These are phyloP conservation scores for Emmonsiellopsis sp. DNA, from an alignment of 2,329 filamentous ascomycete species.

Conservation along the genomic window DNA sequence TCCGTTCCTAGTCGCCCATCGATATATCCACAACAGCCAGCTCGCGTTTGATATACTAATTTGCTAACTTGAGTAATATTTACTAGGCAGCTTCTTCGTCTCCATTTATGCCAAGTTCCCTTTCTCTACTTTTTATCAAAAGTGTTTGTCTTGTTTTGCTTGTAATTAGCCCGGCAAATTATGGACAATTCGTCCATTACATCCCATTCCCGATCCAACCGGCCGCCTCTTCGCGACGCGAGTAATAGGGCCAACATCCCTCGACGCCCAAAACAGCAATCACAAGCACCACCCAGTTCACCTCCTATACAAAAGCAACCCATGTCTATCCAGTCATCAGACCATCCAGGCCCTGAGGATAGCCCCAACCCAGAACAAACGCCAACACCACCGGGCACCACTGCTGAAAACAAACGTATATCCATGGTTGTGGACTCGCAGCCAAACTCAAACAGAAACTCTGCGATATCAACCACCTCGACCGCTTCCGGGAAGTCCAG, in stretches of 20 bases:
- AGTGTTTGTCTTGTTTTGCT: not conserved
- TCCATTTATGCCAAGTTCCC: not conserved
- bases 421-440: slow-evolving; percentile 42
- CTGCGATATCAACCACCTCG: slow-evolving; percentile 47
- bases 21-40: too few relatives aligned
- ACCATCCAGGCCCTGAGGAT: slow-evolving; percentile 19
- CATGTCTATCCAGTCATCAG: slow-evolving; percentile 10
- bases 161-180: not conserved
- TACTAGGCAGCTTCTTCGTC: too few relatives aligned
- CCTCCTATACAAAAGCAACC: slow-evolving; percentile 4
- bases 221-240: slow-evolving; percentile 39
- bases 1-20: too few relatives aligned
- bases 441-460: slow-evolving; percentile 40
- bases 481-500: slow-evolving; percentile 45
- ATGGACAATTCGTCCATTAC: not conserved
- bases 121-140: not conserved
- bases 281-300: slow-evolving; percentile 8
- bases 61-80: too few relatives aligned
- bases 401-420: slow-evolving; percentile 42
- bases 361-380: slow-evolving; percentile 18
- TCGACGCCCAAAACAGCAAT: slow-evolving; percentile 16
- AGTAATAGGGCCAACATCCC: slow-evolving; percentile 40
- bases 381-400: slow-evolving; percentile 4
- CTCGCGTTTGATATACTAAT: too few relatives aligned
- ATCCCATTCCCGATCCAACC: slow-evolving; percentile 12